phyloP scores from a whole-genome alignment of 1,284 basidiomycete species.

The Fomes fomentarius region DNA sequence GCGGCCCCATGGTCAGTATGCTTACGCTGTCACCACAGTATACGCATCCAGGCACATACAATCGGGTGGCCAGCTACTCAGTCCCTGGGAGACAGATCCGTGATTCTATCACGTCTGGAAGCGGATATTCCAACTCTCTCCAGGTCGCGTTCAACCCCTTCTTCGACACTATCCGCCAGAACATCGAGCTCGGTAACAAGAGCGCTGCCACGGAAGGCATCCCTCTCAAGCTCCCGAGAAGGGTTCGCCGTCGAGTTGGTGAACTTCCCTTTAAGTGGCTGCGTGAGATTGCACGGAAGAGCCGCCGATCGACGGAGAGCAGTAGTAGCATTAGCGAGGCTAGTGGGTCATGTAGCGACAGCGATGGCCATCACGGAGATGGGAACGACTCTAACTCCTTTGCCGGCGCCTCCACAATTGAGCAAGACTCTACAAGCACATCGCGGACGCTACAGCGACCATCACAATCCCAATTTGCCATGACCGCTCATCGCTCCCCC shows the following conservation, averaged over 20 bases:
- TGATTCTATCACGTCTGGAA: background rate
- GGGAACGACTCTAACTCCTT: background rate
- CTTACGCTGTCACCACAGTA: conserved; percentile 22
- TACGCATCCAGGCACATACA: conserved; percentile 12
- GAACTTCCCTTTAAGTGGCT: conserved; percentile 88
- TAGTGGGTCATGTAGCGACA: conserved; percentile 17
- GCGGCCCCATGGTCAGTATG: conserved; percentile 22
- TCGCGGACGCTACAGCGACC: background rate
- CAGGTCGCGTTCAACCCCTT: conserved; percentile 77
- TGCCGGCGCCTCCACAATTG: too few species aligned
- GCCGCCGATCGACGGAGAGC: conserved; percentile 39
- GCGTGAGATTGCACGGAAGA: conserved; percentile 62
- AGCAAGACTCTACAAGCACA: background rate
- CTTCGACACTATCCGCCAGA: conserved; percentile 96
- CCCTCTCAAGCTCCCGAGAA: conserved; percentile 70
- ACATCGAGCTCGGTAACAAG: conserved; percentile 74
- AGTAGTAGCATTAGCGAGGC: conserved; percentile 17
- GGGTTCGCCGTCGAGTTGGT: conserved; percentile 61
- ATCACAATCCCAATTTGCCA: background rate
- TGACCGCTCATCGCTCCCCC: conserved; percentile 12
- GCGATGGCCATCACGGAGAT: conserved; percentile 3
- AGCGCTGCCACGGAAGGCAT: conserved; percentile 68
- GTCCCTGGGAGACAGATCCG: conserved; percentile 23
- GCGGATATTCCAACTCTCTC: background rate
- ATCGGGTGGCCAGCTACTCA: conserved; percentile 16